Percentiles rank a stretch among this genome's conserved stretches.
Evolutionary conservation across 2,329 filamentous ascomycete genomes (phyloP).

Genomic region (Elsinoe ampelina): DNA sequence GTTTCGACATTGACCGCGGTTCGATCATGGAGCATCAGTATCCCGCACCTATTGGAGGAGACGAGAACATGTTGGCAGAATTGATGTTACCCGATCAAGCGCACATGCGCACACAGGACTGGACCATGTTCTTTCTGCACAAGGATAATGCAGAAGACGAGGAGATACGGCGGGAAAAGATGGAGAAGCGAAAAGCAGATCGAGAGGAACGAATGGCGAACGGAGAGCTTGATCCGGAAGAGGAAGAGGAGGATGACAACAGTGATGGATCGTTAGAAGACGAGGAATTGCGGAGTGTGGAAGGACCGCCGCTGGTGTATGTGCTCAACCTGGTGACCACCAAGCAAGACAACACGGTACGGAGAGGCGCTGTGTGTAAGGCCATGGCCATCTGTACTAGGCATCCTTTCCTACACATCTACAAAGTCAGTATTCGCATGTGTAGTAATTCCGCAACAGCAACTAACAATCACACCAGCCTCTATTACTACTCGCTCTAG

Average conservation of each 20-base stretch:
- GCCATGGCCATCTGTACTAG: slow-evolving; percentile 98
- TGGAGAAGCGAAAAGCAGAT: slow-evolving; percentile 25
- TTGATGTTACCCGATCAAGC: slow-evolving; percentile 97
- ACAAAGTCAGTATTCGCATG: slow-evolving; percentile 57
- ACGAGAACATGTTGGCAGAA: slow-evolving; percentile 96
- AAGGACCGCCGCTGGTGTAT: slow-evolving; percentile 89
- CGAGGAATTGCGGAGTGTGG: slow-evolving; percentile 48
- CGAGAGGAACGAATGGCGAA: slow-evolving; percentile 30
- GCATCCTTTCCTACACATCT: slow-evolving; percentile 96
- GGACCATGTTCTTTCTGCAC: slow-evolving; percentile 98
- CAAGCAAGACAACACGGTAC: slow-evolving; percentile 87
- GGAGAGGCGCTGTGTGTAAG: slow-evolving; percentile 88
- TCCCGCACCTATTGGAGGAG: slow-evolving; percentile 85
- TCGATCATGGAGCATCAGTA: slow-evolving; percentile 99
- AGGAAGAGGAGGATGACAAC: slow-evolving; percentile 42
- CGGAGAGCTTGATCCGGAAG: slow-evolving; percentile 37
- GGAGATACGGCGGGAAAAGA: slow-evolving; percentile 50
- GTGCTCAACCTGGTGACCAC: slow-evolving; percentile 97
- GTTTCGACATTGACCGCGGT: slow-evolving; percentile 92
- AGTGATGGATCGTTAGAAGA: slow-evolving; percentile 34
- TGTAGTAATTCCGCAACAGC: neutral
- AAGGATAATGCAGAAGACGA: slow-evolving; percentile 86
- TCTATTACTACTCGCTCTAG: slow-evolving; percentile 76
- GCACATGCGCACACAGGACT: slow-evolving; percentile 89
- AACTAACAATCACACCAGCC: slow-evolving; percentile 45